phyloP scores from a whole-genome alignment of 2,329 filamentous ascomycete genomes.

The Pseudocercospora macadamiae region DNA sequence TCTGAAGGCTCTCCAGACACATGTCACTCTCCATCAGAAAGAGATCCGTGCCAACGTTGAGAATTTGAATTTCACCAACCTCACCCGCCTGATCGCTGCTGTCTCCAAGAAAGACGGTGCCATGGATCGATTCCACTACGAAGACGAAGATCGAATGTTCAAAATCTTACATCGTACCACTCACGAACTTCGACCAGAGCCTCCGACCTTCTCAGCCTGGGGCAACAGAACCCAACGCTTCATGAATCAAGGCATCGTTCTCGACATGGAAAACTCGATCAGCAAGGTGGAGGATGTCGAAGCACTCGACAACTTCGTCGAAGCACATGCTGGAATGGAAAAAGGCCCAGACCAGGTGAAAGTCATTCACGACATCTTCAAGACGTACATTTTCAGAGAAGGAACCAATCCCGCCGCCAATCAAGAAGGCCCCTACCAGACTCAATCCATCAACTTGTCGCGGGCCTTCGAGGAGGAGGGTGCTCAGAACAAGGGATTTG shows the following conservation, averaged over 20 bases:
- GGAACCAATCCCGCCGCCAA: too few species aligned
- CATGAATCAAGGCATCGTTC: not conserved
- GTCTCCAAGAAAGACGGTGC: not conserved
- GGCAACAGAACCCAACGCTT: not conserved
- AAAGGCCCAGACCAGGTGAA: not conserved
- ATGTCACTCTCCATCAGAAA: not conserved
- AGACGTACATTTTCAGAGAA: too few species aligned
- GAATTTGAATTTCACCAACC: not conserved
- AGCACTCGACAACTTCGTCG: not conserved
- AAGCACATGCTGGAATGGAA: not conserved
- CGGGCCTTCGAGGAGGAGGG: too few species aligned
- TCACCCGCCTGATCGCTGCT: not conserved
- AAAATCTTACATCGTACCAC: not conserved
- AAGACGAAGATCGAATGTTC: not conserved
- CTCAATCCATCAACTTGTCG: too few species aligned
- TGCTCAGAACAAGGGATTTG: too few species aligned
- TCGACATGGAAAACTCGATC: not conserved
- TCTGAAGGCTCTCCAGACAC: not conserved
- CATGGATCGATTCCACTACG: not conserved
- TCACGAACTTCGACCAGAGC: not conserved
- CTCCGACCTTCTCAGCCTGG: not conserved
- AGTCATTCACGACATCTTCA: too few species aligned
- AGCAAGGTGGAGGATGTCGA: not conserved
- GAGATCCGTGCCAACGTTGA: not conserved
- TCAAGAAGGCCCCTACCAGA: too few species aligned